Conservation (phyloP, 805 yeast species). For the Yamadazyma sp. region DNA sequence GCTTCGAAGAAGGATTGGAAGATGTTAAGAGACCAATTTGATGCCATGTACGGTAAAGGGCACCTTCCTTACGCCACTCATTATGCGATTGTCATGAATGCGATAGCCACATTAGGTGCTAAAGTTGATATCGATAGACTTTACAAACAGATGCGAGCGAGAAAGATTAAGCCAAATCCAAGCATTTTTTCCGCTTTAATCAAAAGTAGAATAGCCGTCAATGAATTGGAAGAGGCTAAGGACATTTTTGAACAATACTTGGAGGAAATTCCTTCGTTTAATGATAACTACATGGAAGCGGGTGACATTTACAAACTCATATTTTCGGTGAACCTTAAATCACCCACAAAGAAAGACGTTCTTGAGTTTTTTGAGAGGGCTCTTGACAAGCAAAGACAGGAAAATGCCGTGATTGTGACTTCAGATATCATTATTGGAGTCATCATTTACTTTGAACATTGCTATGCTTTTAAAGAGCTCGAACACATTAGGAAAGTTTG, state of each 20-base stretch:
- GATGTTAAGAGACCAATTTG: slow-evolving; percentile 55
- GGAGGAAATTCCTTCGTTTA: neutral
- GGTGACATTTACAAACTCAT: neutral
- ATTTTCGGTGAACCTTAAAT: too few species aligned
- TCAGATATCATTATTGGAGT: slow-evolving; percentile 18
- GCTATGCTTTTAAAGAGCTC: slow-evolving; percentile 22
- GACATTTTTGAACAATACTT: slow-evolving; percentile 28
- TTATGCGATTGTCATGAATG: slow-evolving; percentile 60
- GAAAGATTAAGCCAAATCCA: slow-evolving; percentile 49
- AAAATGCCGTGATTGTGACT: slow-evolving; percentile 19
- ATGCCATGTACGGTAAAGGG: slow-evolving; percentile 53
- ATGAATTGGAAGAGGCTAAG: slow-evolving; percentile 35
- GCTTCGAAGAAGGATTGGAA: slow-evolving; percentile 52
- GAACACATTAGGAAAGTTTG: slow-evolving; percentile 22
- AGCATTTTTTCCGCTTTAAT: slow-evolving; percentile 47
- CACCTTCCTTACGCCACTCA: slow-evolving; percentile 53
- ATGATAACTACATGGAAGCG: neutral
- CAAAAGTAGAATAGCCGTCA: slow-evolving; percentile 35
- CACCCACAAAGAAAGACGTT: slow-evolving; percentile 23
- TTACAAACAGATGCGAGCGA: slow-evolving; percentile 45
- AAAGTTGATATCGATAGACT: slow-evolving; percentile 48
- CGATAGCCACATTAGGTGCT: slow-evolving; percentile 54
- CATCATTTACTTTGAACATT: slow-evolving; percentile 22
- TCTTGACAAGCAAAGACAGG: slow-evolving; percentile 17
- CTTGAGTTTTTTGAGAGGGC: slow-evolving; percentile 26